phyloP scores from a whole-genome alignment of 2,329 filamentous ascomycete species.

The Apiospora koreana region DNA sequence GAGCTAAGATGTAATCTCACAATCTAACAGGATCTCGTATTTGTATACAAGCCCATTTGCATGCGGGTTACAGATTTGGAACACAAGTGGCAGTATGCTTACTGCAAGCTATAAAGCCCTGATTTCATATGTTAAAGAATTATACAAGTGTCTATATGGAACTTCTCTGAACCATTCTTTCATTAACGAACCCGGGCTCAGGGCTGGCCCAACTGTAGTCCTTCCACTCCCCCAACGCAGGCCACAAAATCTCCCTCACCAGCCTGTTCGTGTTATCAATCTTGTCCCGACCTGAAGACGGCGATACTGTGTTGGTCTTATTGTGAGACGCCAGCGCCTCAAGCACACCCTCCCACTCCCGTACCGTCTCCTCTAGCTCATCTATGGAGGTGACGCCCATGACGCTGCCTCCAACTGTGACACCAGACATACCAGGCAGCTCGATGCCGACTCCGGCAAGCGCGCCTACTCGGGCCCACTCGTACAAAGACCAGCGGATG shows the following conservation, averaged over 20 bases:
- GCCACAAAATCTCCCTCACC: constrained; percentile 50
- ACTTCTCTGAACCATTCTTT: constrained; percentile 33
- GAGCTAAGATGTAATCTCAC: too few species aligned
- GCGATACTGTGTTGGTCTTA: constrained; percentile 18
- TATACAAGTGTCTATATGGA: constrained; percentile 14
- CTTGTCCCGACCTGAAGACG: constrained; percentile 25
- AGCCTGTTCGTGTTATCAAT: constrained; percentile 38
- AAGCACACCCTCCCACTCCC: constrained; percentile 57
- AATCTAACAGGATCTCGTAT: too few species aligned
- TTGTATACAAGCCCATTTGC: too few species aligned
- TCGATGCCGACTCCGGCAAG: constrained; percentile 27
- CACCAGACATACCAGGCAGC: constrained; percentile 24
- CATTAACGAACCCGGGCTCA: constrained; percentile 43
- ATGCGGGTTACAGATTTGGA: too few species aligned
- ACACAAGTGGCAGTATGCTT: too few species aligned
- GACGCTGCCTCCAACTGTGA: constrained; percentile 55
- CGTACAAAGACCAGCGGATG: constrained; percentile 76
- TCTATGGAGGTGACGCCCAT: constrained; percentile 66
- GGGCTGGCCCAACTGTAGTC: constrained; percentile 67
- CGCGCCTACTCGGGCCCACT: constrained; percentile 56
- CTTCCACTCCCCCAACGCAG: constrained; percentile 60
- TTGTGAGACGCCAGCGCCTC: constrained; percentile 40
- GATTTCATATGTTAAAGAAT: too few species aligned
- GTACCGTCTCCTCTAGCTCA: constrained; percentile 65
- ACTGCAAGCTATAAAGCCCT: too few species aligned